Base-by-base conservation (phyloP, 2,329 filamentous ascomycete genomes). In the Fusarium decemcellulare region DNA sequence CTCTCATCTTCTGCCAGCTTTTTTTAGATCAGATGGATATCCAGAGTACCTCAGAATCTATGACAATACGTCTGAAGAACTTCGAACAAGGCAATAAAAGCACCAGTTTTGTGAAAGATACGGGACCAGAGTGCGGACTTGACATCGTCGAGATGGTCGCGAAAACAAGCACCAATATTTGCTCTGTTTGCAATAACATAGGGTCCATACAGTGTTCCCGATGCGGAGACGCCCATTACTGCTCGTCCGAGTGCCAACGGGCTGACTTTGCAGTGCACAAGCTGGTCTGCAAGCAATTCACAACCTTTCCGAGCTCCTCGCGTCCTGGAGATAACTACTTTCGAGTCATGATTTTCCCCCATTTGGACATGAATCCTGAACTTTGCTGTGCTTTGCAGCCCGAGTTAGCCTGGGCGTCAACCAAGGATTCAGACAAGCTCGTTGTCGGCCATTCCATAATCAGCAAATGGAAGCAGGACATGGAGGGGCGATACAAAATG, bases 271-370 rank as follows among this genome's bases (percentile, higher is more conserved):
- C n/a, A n/a, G 9, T 37, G 16, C 32, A 54, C 23, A 54, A 42
- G 23, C 37, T 43, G 23, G 51, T 43, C 30, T 54, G 51, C 36
- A 54, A 54, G 23, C 23, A 42, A 23, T 54, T 43, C 23, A 14
- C 11, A 11, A 12, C 10, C 14, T 10, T 43, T 43, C 23, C 51
- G 4, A 16, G n/a, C 39, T 30, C 51, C 14, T 54, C 51, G 23
- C 36, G 51, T 14, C 51, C 51, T 12, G n/a, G 23, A 18, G 27
- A 42, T 2, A 54, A 43, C 6, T 23, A 43, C 27, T 54, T 42
- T 18, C 23, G 37, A 18, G 37, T 54, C 18, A 15, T 54, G 11
- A 11, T 43, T 8, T 54, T 54, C 27, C 51, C 51, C 2, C 23
- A 16, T n/a, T 12, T 32, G 39, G 51, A 18, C 18, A 32, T 27